phyloP scores from a whole-genome alignment of 1,284 basidiomycete species.

The Inonotus obliquus region DNA sequence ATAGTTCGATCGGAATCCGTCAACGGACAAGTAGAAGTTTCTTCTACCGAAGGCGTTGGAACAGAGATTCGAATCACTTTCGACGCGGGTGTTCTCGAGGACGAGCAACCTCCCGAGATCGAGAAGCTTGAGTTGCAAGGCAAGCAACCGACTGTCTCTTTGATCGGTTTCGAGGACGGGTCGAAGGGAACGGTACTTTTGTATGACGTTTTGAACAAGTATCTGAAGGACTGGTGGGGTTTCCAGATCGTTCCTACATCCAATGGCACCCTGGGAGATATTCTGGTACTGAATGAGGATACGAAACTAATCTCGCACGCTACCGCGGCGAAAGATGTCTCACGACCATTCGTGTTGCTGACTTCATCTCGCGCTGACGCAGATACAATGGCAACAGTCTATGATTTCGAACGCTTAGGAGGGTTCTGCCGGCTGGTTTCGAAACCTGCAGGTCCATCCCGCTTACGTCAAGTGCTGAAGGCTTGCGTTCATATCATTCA shows the following conservation, averaged over 20 bases:
- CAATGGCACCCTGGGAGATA: slow-evolving; percentile 51
- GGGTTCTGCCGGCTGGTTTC: slow-evolving; percentile 84
- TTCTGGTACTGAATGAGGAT: slow-evolving; percentile 84
- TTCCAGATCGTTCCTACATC: slow-evolving; percentile 50
- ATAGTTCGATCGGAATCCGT: slow-evolving; percentile 85
- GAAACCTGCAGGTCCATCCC: slow-evolving; percentile 86
- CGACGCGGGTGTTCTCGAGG: slow-evolving; percentile 61
- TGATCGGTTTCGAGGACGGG: slow-evolving; percentile 69
- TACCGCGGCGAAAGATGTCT: slow-evolving; percentile 50
- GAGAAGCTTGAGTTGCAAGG: slow-evolving; percentile 43
- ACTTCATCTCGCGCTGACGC: slow-evolving; percentile 67
- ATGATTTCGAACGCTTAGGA: slow-evolving; percentile 74
- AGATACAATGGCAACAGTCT: slow-evolving; percentile 55
- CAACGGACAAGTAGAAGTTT: slow-evolving; percentile 84
- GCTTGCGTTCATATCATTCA: slow-evolving; percentile 65
- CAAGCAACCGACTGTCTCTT: slow-evolving; percentile 52
- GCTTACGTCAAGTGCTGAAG: slow-evolving; percentile 65
- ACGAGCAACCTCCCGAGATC: slow-evolving; percentile 36
- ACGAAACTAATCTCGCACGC: slow-evolving; percentile 53
- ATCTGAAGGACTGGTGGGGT: slow-evolving; percentile 76
- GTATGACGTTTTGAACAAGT: slow-evolving; percentile 55
- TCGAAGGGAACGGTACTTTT: slow-evolving; percentile 71
- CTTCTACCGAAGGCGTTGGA: slow-evolving; percentile 85
- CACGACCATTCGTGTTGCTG: slow-evolving; percentile 69
- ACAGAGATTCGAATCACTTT: slow-evolving; percentile 92